These are phyloP conservation scores for Penicillium roqueforti DNA, from an alignment of 495 filamentous ascomycete species.

Conservation along the genomic window DNA sequence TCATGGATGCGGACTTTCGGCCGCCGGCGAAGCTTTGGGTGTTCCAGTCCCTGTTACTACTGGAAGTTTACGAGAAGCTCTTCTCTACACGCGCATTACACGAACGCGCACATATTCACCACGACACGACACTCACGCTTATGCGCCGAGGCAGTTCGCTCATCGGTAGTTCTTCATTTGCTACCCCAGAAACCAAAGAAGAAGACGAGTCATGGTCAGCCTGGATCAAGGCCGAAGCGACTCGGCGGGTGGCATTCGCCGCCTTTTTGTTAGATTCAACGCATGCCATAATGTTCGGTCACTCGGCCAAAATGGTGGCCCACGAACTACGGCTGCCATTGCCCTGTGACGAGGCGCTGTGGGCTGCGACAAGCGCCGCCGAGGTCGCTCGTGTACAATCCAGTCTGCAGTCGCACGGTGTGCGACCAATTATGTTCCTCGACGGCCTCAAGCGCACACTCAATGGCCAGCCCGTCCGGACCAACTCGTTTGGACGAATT, in stretches of 20 bases:
- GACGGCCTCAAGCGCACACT: slow-evolving; percentile 89
- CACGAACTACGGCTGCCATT: slow-evolving; percentile 91
- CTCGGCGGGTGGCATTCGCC: slow-evolving; percentile 83
- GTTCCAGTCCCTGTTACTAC: slow-evolving; percentile 83
- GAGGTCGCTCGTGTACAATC: slow-evolving; percentile 87
- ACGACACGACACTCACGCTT: slow-evolving; percentile 90
- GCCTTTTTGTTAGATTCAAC: slow-evolving; percentile 95
- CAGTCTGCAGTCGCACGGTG: slow-evolving; percentile 73
- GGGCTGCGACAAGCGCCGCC: slow-evolving; percentile 84
- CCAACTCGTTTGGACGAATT: slow-evolving; percentile 91
- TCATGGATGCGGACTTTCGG: slow-evolving; percentile 85
- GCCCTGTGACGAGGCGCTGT: slow-evolving; percentile 89
- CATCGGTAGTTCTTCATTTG: slow-evolving; percentile 81
- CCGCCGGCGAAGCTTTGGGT: slow-evolving; percentile 97
- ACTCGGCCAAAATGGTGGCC: slow-evolving; percentile 94
- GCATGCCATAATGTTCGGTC: slow-evolving; percentile 97
- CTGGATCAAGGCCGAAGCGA: slow-evolving; percentile 95
- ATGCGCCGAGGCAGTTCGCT: slow-evolving; percentile 92
- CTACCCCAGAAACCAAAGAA: slow-evolving; percentile 78
- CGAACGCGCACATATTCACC: slow-evolving; percentile 94
- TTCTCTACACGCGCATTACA: slow-evolving; percentile 87
- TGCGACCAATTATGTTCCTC: slow-evolving; percentile 83
- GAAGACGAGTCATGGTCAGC: slow-evolving; percentile 95
- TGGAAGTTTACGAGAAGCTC: slow-evolving; percentile 97
- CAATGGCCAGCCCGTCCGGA: slow-evolving; percentile 80